Evolutionary conservation across 345 rosid genomes (phyloP).

Genomic region (Jatropha curcas): DNA sequence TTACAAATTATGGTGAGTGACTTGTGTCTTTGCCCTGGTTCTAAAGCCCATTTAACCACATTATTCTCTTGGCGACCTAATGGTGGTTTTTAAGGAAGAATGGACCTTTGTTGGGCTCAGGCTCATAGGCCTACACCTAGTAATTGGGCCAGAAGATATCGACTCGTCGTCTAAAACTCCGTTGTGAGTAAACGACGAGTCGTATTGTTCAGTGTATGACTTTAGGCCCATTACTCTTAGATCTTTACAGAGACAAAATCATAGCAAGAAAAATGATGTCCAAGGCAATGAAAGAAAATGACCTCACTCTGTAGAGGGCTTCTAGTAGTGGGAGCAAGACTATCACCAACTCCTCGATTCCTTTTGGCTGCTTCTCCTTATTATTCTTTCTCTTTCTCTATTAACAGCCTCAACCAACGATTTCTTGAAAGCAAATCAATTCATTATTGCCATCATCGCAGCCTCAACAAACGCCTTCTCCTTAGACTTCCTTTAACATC

Average conservation of each 20-base stretch:
- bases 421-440: background rate
- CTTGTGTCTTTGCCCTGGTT: no score
- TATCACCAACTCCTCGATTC: background rate
- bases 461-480: background rate
- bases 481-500: background rate
- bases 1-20: no score
- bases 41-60: no score
- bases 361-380: background rate
- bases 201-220: no score
- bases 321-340: background rate
- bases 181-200: no score
- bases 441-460: background rate
- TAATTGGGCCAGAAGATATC: no score
- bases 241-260: background rate
- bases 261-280: background rate
- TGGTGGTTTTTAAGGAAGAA: no score
- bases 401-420: background rate
- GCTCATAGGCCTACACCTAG: no score
- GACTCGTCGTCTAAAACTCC: no score
- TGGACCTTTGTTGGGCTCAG: no score
- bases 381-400: background rate
- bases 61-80: no score
- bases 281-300: background rate
- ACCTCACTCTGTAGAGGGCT: background rate
- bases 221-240: no score